Percentiles rank a stretch among this genome's conserved stretches.
Conservation (phyloP, 208 protist species). For the Herpetomonas samuelpessoai region DNA sequence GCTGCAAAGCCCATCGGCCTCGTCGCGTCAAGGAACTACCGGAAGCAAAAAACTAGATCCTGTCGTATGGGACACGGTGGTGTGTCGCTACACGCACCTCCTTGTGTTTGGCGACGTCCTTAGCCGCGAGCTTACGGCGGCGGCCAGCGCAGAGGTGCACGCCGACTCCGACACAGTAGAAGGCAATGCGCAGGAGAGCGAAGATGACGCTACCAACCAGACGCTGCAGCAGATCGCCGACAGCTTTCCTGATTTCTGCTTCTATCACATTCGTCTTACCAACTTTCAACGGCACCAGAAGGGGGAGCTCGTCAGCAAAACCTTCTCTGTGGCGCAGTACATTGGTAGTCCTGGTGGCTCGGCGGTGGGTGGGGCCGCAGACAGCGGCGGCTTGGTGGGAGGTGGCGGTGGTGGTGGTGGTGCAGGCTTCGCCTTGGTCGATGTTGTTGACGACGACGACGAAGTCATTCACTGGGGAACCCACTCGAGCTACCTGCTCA, state of each 20-base stretch:
- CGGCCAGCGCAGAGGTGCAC: background rate
- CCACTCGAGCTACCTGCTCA: slow-evolving; percentile 16
- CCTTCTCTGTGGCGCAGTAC: slow-evolving; percentile 62
- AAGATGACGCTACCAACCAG: background rate
- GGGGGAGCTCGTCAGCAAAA: slow-evolving; percentile 23
- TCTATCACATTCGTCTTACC: slow-evolving; percentile 65
- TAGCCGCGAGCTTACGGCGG: slow-evolving; percentile 5
- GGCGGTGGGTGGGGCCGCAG: background rate
- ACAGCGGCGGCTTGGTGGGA: background rate
- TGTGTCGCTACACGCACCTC: slow-evolving; percentile 59
- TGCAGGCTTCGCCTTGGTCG: slow-evolving; percentile 25
- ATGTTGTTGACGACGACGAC: slow-evolving; percentile 41
- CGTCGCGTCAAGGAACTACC: background rate
- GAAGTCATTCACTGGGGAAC: slow-evolving; percentile 63
- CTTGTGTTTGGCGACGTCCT: slow-evolving; percentile 74
- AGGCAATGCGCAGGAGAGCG: background rate
- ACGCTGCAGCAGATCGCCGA: too few species aligned
- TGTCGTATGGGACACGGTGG: slow-evolving; percentile 66
- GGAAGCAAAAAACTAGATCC: slow-evolving; percentile 22
- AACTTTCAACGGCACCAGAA: slow-evolving; percentile 84
- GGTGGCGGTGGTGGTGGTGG: background rate
- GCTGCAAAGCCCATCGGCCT: too few species aligned
- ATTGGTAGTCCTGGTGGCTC: slow-evolving; percentile 13
- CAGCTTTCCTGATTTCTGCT: too few species aligned
- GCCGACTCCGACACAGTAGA: background rate